Evolutionary conservation across 495 filamentous ascomycete species (phyloP), one percentile per base, ranked within the genome.

Genomic region (Pyronema domesticum): DNA sequence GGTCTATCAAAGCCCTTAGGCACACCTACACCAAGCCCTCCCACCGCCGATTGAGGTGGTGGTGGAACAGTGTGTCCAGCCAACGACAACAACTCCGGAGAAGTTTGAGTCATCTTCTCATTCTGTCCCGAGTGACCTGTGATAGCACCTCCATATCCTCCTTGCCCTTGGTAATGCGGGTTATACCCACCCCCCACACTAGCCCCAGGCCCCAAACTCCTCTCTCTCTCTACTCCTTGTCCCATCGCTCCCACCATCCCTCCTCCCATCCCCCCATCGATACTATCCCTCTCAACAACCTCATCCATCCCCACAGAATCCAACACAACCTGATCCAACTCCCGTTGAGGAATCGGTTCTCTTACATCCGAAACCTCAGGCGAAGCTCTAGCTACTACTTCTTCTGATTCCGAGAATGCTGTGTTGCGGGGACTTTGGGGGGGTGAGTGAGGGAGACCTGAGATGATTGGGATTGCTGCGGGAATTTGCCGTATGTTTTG

Each of bases 401-500:
- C 47, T 2, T 11, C 23, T 36, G 34, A 23, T 8, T 50, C 19
- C 9, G 4, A 13, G 13, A 34, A 34, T 4, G 34, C 36, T 3
- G 47, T 4, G 11, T 50, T 34, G 47, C 47, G 47, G 30, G 47
- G 47, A 50, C 36, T 34, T 6, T 11, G 13, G 1, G 34, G 23
- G 47, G 47, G 23, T 50, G 30, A 35, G 47, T 47, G 45, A 3
- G 17, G n/a, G 3, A 10, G 13, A 3, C n/a, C 45, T 47, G 11
- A 15, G n/a, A 8, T 5, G 47, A 36, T 23, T 43, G 37, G 61
- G 62, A n/a, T 58, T 62, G 46, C 35, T 48, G 42, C 46, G 46
- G 42, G 57, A 64, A 58, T 49, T 60, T 17, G 54, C 59, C 55
- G n/a, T n/a, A n/a, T n/a, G n/a, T n/a, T n/a, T n/a, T n/a, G n/a